Base-by-base conservation (phyloP, 1,139 yeast species). In the Meyerozyma carpophila region DNA sequence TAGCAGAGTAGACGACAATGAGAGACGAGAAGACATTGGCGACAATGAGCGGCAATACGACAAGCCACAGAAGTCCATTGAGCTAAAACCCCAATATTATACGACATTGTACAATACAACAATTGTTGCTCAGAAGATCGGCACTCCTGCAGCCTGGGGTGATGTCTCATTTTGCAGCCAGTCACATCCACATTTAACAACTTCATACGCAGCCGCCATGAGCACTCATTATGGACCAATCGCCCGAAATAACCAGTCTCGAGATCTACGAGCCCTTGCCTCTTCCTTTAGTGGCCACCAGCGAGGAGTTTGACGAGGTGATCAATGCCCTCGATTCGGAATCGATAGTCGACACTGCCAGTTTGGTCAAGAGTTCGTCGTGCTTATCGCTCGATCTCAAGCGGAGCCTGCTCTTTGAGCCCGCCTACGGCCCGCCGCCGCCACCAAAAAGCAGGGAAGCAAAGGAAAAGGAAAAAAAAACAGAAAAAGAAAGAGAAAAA, bases 381-480 rank as follows among this genome's bases (percentile, higher is more conserved):
- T 34, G 9, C 9, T 18, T 34, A 6, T 21, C 26, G 11, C 16
- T 34, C 8, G 26, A 34, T 25, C 37, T 34, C 26, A 18, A 21
- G 27, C 37, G 37, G 16, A 20, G 11, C 7, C 37, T 34, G 37
- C 37, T 34, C 10, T 34, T 34, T 18, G 37, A 34, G 26, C 37
- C 37, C 9, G 8, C 25, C 37, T 34, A 34, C 26, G 13, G 8
- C 4, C 37, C 37, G n/a, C 37, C 37, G n/a, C 37, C 25, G n/a
- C 11, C 26, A 9, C 37, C 37, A 11, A 3, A 31, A 31, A 31
- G 20, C 32, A 5, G 13, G n/a, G 13, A 13, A 28, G n/a, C 32
- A 11, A 11, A 10, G 2, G 29, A 9, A 9, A 9, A 11, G n/a
- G 11, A 27, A 11, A 27, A 27, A 9, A 3, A 27, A 27, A 10